Base-by-base conservation (phyloP, 495 filamentous ascomycete species). In the Penicillium alfredii region DNA sequence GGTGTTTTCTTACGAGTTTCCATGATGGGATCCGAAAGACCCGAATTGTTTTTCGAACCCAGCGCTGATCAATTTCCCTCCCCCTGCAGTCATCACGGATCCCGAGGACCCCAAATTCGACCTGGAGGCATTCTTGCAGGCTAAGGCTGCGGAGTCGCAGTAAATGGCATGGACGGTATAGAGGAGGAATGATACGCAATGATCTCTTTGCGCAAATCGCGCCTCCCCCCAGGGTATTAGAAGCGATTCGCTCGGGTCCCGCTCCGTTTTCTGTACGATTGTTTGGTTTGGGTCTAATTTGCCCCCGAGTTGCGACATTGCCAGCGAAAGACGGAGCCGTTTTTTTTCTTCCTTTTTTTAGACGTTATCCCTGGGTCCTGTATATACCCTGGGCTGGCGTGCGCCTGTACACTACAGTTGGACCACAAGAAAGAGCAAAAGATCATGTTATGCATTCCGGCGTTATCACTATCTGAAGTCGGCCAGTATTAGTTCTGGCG, bases 61-160 rank as follows among this genome's bases (percentile, higher is more conserved):
- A 49, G 30, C 44, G 35, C 63, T 65, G 44, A 57, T 33, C 15
- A 19, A 18, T 38, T 36, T 16, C n/a, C n/a, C n/a, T n/a, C n/a
- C 3, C 17, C 32, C 16, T 49, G 47, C 60, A 94, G 86, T 89
- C 42, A 80, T 90, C 64, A 80, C 81, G 58, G 84, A 97, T 64
- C 81, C 83, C 33, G 76, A 79, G 42, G 80, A 89, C 58, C 75
- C 85, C 46, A 80, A 82, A 47, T 97, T 96, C 71, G 87, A 98
- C 60, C 71, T 96, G 35, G 89, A 95, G 68, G 78, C 81, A 30
- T 89, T 77, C 64, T 55, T 95, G 55, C 78, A 80, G 42, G 64
- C 74, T 47, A 72, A 88, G 47, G 67, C 71, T 27, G 70, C 70
- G 37, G 68, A 76, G 56, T 51, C 56, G n/a, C 66, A 71, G 63